A percentile compares a stretch with the other conserved stretches of the same genome.
These are phyloP conservation scores for Helicostylum pulchrum DNA, from an alignment of 192 early-diverging fungal species.

Conservation along the genomic window DNA sequence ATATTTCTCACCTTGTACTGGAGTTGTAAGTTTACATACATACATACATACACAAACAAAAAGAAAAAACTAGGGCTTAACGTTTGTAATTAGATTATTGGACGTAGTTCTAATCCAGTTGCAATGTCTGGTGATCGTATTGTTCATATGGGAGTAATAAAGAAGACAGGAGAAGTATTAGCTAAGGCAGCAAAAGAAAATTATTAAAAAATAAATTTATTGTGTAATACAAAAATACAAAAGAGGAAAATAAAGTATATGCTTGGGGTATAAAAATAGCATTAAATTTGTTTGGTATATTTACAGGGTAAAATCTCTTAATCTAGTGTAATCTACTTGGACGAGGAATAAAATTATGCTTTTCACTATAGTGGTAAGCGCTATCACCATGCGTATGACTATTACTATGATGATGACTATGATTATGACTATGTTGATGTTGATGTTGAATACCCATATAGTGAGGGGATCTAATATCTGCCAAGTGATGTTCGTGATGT, in stretches of 20 bases:
- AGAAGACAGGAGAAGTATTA: slow-evolving; percentile 24
- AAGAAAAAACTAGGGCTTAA: not conserved
- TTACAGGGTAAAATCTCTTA: not conserved
- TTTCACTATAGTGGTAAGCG: not conserved
- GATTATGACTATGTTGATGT: not conserved
- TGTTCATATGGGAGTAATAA: slow-evolving; percentile 73
- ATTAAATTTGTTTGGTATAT: no score
- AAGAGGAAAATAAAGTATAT: not conserved
- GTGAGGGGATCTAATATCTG: slow-evolving; percentile 12
- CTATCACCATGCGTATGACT: not conserved
- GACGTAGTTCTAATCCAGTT: slow-evolving; percentile 81
- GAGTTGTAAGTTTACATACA: slow-evolving; percentile 50
- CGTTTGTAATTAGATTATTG: slow-evolving; percentile 47
- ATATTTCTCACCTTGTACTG: slow-evolving; percentile 72
- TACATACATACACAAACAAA: slow-evolving; percentile 22
- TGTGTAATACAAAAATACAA: not conserved
- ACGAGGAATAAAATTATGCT: not conserved
- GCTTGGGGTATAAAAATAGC: not conserved
- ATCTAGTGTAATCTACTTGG: slow-evolving; percentile 11
- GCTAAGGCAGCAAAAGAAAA: slow-evolving; percentile 28
- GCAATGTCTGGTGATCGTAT: slow-evolving; percentile 84
- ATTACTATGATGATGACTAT: no score
- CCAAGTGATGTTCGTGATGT: slow-evolving; percentile 10
- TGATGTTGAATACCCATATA: slow-evolving; percentile 4
- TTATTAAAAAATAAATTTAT: slow-evolving; percentile 3